phyloP scores from a whole-genome alignment of 2,329 filamentous ascomycete species.

The Ophioceras dolichostomum region DNA sequence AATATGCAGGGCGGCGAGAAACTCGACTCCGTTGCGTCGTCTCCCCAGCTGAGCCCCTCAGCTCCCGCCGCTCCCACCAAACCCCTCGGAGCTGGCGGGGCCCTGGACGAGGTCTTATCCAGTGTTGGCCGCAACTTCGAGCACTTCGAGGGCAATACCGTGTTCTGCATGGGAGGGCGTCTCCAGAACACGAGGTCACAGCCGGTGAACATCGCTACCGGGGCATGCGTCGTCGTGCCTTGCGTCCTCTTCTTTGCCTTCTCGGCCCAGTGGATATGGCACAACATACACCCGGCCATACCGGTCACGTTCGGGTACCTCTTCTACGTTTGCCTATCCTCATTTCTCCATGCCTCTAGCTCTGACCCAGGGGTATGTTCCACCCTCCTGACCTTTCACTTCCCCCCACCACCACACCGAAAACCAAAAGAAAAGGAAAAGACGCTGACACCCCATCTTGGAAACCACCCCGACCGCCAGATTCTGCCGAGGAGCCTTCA shows the following conservation, averaged over 20 bases:
- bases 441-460: no score
- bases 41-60: conserved; percentile 44
- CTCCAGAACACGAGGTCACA: conserved; percentile 78
- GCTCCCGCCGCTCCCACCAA: conserved; percentile 7
- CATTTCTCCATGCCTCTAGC: conserved; percentile 83
- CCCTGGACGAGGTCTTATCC: conserved; percentile 36
- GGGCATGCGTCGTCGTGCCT: conserved; percentile 66
- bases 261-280: conserved; percentile 77
- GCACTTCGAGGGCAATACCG: conserved; percentile 87
- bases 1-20: conserved; percentile 63
- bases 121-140: conserved; percentile 61
- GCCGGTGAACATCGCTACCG: conserved; percentile 83
- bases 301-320: conserved; percentile 85
- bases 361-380: conserved; percentile 88
- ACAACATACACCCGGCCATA: conserved; percentile 74
- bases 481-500: conserved; percentile 90
- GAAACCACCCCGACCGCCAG: conserved; percentile 29
- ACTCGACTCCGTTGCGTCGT: conserved; percentile 68
- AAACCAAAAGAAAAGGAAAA: no score
- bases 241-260: conserved; percentile 73
- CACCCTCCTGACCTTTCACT: no score
- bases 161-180: conserved; percentile 78
- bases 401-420: no score
- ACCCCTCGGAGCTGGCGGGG: conserved; percentile 16
- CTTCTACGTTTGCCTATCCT: conserved; percentile 83